Base-by-base conservation (phyloP, 169 alveolate genomes). In the Hepatocystis sp. region DNA sequence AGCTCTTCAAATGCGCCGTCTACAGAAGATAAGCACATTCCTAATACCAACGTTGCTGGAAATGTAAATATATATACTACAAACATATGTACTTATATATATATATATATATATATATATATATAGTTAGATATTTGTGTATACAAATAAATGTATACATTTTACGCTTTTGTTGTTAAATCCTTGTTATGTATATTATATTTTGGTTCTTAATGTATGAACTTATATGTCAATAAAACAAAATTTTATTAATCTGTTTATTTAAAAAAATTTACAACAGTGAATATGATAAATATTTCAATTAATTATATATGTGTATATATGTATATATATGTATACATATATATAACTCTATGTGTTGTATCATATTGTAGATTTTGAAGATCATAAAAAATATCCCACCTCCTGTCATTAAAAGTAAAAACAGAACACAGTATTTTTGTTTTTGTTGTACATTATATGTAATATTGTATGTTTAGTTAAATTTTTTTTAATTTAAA, bases 401-500 rank as follows among this genome's bases (percentile, higher is more conserved):
- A 2, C 86, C 86, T 1, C 86, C 86, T 15, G 11, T 15, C 40
- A 64, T 71, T 49, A 47, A 71, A 60, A 13, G 86, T 71, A 71
- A 42, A 27, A 51, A 15, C 32, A 61, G 44, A 19, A 67, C 27
- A 23, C 17, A n/a, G 23, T 42, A 1, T 25, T 28, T 19, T 7
- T 71, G 25, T 34, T 32, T 21, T 40, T 53, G 23, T 19, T 55
- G 17, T 28, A 17, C 25, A 21, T 25, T 8, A 36, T 2, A 44
- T 30, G 10, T 44, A 21, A 46, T 52, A 39, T 40, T 17, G 19
- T 3, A 40, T 44, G 2, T 63, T 39, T 21, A n/a, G n/a, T n/a
- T n/a, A n/a, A n/a, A n/a, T n/a, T n/a, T n/a, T n/a, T n/a, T n/a
- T n/a, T n/a, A n/a, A n/a, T n/a, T n/a, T n/a, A n/a, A n/a, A n/a